Conservation (phyloP, 805 yeast genomes). For the Candida ovalis region DNA sequence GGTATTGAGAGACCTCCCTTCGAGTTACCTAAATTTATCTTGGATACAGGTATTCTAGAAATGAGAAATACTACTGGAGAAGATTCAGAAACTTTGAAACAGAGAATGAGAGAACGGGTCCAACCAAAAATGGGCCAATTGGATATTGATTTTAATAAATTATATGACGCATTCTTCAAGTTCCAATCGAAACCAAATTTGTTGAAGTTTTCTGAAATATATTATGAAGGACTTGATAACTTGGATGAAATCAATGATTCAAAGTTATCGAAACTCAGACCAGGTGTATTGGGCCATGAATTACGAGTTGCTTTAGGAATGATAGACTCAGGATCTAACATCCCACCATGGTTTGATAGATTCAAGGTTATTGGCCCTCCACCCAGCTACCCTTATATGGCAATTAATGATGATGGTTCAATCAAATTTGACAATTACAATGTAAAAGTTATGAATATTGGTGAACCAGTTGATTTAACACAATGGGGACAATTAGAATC, state of each 20-base stretch:
- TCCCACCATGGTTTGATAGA: conserved; percentile 77
- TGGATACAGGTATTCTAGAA: conserved; percentile 79
- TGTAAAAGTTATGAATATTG: conserved; percentile 12
- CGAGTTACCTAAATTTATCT: conserved; percentile 72
- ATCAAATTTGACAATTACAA: conserved; percentile 31
- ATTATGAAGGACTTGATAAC: conserved; percentile 62
- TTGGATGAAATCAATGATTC: conserved; percentile 33
- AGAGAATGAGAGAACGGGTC: conserved; percentile 73
- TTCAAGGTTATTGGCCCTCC: conserved; percentile 78
- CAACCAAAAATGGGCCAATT: conserved; percentile 85
- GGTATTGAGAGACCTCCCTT: conserved; percentile 70
- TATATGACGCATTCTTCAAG: conserved; percentile 85
- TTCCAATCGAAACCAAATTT: conserved; percentile 71
- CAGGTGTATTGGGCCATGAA: conserved; percentile 64
- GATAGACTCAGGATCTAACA: conserved; percentile 34
- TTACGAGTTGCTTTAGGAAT: conserved; percentile 71
- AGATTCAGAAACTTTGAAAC: conserved; percentile 60
- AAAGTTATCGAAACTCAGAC: conserved; percentile 35
- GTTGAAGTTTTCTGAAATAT: conserved; percentile 69
- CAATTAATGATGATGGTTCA: conserved; percentile 36
- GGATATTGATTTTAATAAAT: conserved; percentile 78
- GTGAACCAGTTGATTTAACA: conserved; percentile 25
- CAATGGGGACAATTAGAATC: conserved; percentile 32
- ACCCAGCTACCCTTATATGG: conserved; percentile 69
- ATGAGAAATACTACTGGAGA: conserved; percentile 65